Percentiles rank a stretch among this genome's conserved stretches.
Evolutionary conservation across 2,329 filamentous ascomycete species (phyloP).

Genomic region (Phoma sp.): DNA sequence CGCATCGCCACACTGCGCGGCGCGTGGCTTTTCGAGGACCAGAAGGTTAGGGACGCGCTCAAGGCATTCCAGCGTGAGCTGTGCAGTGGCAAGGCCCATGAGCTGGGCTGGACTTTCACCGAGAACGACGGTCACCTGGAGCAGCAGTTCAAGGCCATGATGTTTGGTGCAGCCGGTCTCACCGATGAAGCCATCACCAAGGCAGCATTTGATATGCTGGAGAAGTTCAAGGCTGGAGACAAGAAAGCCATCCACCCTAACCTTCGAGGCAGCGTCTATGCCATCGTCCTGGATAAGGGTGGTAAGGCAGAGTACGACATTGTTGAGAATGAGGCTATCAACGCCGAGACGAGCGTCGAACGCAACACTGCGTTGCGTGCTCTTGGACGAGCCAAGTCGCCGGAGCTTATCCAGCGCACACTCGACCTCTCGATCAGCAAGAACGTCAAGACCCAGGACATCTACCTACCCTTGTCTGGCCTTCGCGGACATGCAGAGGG

Average conservation of each 20-base stretch:
- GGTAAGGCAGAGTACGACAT: slow-evolving; percentile 85
- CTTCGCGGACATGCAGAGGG: slow-evolving; percentile 79
- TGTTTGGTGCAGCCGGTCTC: slow-evolving; percentile 84
- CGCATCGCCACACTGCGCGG: slow-evolving; percentile 79
- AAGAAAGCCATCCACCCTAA: slow-evolving; percentile 87
- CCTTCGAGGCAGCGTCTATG: slow-evolving; percentile 84
- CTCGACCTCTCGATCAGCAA: slow-evolving; percentile 76
- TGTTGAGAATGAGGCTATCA: slow-evolving; percentile 76
- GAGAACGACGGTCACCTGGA: slow-evolving; percentile 85
- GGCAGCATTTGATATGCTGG: slow-evolving; percentile 89
- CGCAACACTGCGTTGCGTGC: slow-evolving; percentile 88
- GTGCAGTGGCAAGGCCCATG: slow-evolving; percentile 78
- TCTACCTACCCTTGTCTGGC: slow-evolving; percentile 85
- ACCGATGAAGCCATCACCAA: slow-evolving; percentile 78
- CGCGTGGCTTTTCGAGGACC: slow-evolving; percentile 88
- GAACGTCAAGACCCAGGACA: slow-evolving; percentile 91
- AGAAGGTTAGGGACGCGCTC: slow-evolving; percentile 73
- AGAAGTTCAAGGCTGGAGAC: slow-evolving; percentile 81
- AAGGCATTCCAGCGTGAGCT: slow-evolving; percentile 84
- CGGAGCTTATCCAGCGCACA: slow-evolving; percentile 81
- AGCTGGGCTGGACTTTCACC: slow-evolving; percentile 86
- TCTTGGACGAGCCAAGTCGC: slow-evolving; percentile 78
- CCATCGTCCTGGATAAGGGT: slow-evolving; percentile 82
- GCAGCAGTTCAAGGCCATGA: slow-evolving; percentile 91
- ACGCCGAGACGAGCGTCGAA: slow-evolving; percentile 80